Base-by-base conservation (phyloP, 2,329 filamentous ascomycete species). In the Hymenotorrendiella dingleyae region DNA sequence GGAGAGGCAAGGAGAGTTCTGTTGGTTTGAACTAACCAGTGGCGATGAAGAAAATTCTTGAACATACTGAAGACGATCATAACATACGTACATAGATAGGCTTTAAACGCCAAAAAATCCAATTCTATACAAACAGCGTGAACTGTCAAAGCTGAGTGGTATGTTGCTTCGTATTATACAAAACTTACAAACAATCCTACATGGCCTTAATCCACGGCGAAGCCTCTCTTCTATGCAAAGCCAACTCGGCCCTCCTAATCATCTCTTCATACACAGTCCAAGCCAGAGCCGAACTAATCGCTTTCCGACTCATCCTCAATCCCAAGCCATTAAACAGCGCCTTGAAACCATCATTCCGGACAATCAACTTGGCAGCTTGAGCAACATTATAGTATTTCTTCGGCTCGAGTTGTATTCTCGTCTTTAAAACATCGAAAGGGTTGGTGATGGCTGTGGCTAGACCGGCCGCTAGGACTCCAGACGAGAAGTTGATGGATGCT, bases 231-330 rank as follows among this genome's bases (percentile, higher is more conserved):
- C n/a, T n/a, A n/a, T n/a, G n/a, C n/a, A n/a, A 54, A 26, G 36
- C 53, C 37, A 44, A 34, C 39, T 60, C 80, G 1, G 84, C 84
- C 54, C 85, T 74, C 47, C 90, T 71, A 49, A 97, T 84, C 55
- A 96, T 65, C 64, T 96, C 91, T 67, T 98, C 93, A 60, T 98
- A 98, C 29, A 96, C 73, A 8, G 91, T 97, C 93, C 93, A 98
- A 6, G 91, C 91, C 54, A 97, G 72, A n/a, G 93, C 93, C 40
- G 85, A 91, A 64, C 90, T 96, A 33, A 96, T 67, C 4, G 89
- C 91, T 65, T 98, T 98, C 54, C 93, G 76, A 34, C 82, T 85
- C 73, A 97, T 94, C 43, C 93, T 77, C 53, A 98, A 69, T 1
- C 78, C 86, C 43, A 98, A 65, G 1, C 93, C 93, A 62, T 93